Base-by-base conservation (phyloP, 148 eudicot genomes). In the Tetragonia tetragonoides region DNA sequence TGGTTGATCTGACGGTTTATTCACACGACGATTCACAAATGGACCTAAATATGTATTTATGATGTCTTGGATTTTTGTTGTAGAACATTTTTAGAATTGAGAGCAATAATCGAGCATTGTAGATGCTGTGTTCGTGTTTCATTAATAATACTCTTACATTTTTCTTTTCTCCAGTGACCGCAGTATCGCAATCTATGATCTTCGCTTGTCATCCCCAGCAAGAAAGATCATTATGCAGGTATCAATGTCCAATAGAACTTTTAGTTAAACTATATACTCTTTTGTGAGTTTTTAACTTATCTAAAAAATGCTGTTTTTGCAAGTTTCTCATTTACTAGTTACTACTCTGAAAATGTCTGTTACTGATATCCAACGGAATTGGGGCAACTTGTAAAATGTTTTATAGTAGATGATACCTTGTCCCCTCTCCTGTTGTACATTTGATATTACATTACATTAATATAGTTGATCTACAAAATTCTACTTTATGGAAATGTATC, bases 201-300 rank as follows among this genome's bases (percentile, higher is more conserved):
- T 93, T 79, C 93, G 99, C 6, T 39, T 86, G 83, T 89, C 97
- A 28, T 84, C 97, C 17, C 93, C 99, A 10, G 91, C 88, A 59
- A 90, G 90, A 75, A 93, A 90, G 90, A 79, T 95, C 78, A 88
- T 93, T 79, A 93, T 93, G 97, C 82, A 85, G 98, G 99, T 95
- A 87, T 38, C 64, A 18, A 57, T 73, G 60, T 17, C 28, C 73
- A 9, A 15, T 17, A 46, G 16, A 70, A 53, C 42, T 16, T 72
- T 15, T 44, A 15, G 54, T 64, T 47, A 20, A 39, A 56, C 76
- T 10, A 24, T 44, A 7, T 38, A 0, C n/a, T 62, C 37, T 11
- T 34, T 21, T 49, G 6, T 46, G 40, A 44, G 34, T 44, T 47
- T 47, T 6, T 70, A n/a, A 12, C 4, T 47, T n/a, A n/a, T 42